phyloP scores from a whole-genome alignment of 495 filamentous ascomycete species.

The Penicillium fimorum region DNA sequence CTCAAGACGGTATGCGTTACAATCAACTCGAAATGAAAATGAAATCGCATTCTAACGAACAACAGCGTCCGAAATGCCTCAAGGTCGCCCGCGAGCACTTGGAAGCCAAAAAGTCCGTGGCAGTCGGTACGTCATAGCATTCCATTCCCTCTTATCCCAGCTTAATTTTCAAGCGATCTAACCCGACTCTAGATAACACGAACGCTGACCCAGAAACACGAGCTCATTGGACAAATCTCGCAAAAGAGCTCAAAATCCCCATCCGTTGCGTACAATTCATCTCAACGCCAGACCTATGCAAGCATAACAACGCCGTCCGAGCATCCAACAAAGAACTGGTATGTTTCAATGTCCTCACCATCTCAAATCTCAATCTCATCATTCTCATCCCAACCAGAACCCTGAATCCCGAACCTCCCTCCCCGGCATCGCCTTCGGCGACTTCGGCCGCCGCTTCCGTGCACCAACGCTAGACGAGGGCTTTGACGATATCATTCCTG shows the following conservation, averaged over 20 bases:
- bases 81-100: slow-evolving; percentile 69
- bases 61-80: slow-evolving; percentile 76
- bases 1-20: slow-evolving; percentile 70
- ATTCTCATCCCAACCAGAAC: slow-evolving; percentile 57
- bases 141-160: background rate
- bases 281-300: slow-evolving; percentile 66
- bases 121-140: slow-evolving; percentile 61
- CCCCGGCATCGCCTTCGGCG: slow-evolving; percentile 74
- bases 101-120: slow-evolving; percentile 63
- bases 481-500: slow-evolving; percentile 72
- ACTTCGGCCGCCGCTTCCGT: slow-evolving; percentile 66
- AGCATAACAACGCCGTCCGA: slow-evolving; percentile 87
- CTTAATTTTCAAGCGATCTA: slow-evolving; percentile 2
- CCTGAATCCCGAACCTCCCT: slow-evolving; percentile 74
- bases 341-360: slow-evolving; percentile 9
- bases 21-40: slow-evolving; percentile 2
- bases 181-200: slow-evolving; percentile 71
- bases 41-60: background rate
- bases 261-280: slow-evolving; percentile 88
- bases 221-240: slow-evolving; percentile 70
- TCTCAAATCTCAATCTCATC: background rate
- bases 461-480: slow-evolving; percentile 74
- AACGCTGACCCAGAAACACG: slow-evolving; percentile 78
- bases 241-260: slow-evolving; percentile 64
- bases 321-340: slow-evolving; percentile 59